Evolutionary conservation across 192 early-diverging fungal genomes (phyloP), one percentile per base, ranked within the genome.

Genomic region (Glomus cerebriforme): DNA sequence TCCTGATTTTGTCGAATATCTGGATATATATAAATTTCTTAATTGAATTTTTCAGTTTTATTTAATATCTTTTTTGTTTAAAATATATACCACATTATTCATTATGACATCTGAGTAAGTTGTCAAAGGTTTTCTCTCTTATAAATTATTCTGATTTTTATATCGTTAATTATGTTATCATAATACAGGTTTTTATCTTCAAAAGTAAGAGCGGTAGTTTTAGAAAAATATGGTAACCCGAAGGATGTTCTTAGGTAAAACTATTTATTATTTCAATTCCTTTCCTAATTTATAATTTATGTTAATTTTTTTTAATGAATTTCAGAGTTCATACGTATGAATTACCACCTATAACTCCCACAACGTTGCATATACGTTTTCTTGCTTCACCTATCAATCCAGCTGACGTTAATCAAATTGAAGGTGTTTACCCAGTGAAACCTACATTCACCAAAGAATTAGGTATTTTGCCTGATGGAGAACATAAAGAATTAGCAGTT

Each of bases 341-440:
- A n/a, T 60, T 78, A 32, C 31, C 77, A 29, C 49, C 77, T n/a
- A n/a, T 78, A 26, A 78, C 77, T 10, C 66, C 65, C 22, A 59
- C 39, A 59, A 58, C 85, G 26, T 86, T 96, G 10, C 80, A 91
- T 22, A 83, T 99, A n/a, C 85, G 88, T 59, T 95, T 99, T 79
- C 87, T 98, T 5, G 96, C 96, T 1, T 84, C 94, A 4, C 96
- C 96, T 2, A 91, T 98, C 69, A 99, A 99, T 80, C 96, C 96
- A 7, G 92, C 96, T 0, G 97, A 97, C 78, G 88, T 97, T 63
- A 98, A 98, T 82, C 92, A 94, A 77, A 91, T 98, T 69, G 94
- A 98, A 82, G 97, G 95, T 34, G 91, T 88, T 13, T 99, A 99
- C 75, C 97, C 96, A 2, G 84, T 95, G 49, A 91, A 92, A 74